Evolutionary conservation across 768 basidiomycete genomes (phyloP), one percentile per base, ranked within the genome.

Genomic region (Naganishia onofrii): DNA sequence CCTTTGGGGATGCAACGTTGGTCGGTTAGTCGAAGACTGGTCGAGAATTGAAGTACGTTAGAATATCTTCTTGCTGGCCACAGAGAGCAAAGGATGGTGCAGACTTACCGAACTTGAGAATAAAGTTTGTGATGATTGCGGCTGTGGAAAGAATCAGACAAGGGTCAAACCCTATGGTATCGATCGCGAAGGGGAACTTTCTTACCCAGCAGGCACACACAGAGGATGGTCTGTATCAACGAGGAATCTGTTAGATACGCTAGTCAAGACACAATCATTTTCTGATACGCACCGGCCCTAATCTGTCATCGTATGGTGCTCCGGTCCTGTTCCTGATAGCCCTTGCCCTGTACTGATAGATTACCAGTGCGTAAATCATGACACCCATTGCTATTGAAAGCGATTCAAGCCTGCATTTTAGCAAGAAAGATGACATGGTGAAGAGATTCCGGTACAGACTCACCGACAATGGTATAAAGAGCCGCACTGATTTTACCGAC

Each of bases 401-500:
- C 42, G 9, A 42, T 8, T 7, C 42, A 42, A 58, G 56, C 32
- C 58, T 67, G 56, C n/a, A n/a, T n/a, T n/a, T 70, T n/a, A 12
- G 51, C 76, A 81, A 53, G 51, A 57, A 54, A 5, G 28, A 6
- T 4, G 3, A 12, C 4, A 54, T 8, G 34, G 12, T 23, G 28
- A 5, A 9, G 48, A 34, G 15, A 52, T 32, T 23, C 34, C 12
- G 12, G 34, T 36, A 5, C 34, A 4, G 48, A 84, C 88, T 69
- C 74, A 93, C 93, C 92, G 73, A 98, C 92, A 70, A 90, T 81
- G 26, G 93, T 96, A 83, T 96, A 98, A 89, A 98, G 89, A 15
- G 89, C 93, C 26, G 95, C 95, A 76, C 91, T 92, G 70, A 97
- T 95, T 83, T 89, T 93, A 56, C 95, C 93, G 70, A 97, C 88